Base-by-base conservation (phyloP, 768 basidiomycete species). In the Auriscalpium vulgare region DNA sequence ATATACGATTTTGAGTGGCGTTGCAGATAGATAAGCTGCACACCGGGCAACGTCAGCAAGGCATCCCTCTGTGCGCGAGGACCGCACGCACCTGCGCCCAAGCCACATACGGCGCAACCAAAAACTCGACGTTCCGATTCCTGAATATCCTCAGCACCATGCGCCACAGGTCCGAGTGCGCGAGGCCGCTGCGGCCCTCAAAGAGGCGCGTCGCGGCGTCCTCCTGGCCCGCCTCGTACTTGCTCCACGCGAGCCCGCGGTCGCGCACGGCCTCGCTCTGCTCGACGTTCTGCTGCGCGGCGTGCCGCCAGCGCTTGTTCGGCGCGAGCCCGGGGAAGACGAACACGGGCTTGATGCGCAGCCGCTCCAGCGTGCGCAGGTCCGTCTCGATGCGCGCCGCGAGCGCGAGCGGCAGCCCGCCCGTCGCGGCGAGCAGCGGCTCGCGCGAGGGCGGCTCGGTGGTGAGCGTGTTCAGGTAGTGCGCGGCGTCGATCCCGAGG, bases 291-390 rank as follows among this genome's bases (percentile, higher is more conserved):
- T 82, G 75, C 47, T 81, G 79, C 56, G 79, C 77, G 29, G 29
- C 29, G 10, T 77, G 78, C 69, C 88, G 88, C 74, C 78, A 79
- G 55, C 87, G 82, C 59, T 84, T 85, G 63, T 84, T 84, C 1
- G 91, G 88, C 1, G 83, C 75, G 36, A 99, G 76, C 4, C 97
- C 97, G 14, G 91, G 84, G 71, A 98, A 98, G 51, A 99, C 91
- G 65, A 99, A 95, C n/a, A 99, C 92, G 19, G 97, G 97, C 68
- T 95, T 97, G 78, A 99, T 97, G 62, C 81, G 85, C 37, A 90
- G 76, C 72, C 86, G 87, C 78, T 97, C 94, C 67, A 98, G 85
- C 13, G 81, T 76, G 49, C 95, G 88, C 47, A 98, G 78, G 76
- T 99, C 95, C 40, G 84, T 78, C 73, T 97, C 95, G 69, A 99